phyloP scores from a whole-genome alignment of 1,284 basidiomycete species.

The Naganishia cerealis region DNA sequence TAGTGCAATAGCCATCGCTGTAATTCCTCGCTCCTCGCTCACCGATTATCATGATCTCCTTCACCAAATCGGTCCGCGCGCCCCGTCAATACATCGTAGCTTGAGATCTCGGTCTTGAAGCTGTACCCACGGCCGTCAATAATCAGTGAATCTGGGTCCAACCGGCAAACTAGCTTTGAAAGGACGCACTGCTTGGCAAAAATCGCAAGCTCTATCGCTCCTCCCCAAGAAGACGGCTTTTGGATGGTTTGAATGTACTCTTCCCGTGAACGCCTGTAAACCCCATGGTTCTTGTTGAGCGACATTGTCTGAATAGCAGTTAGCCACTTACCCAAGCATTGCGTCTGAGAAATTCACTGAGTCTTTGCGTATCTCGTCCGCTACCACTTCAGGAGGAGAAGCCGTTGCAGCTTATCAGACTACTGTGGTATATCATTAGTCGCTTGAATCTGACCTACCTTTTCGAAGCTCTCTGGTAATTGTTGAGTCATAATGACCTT shows the following conservation, averaged over 20 bases:
- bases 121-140: slow-evolving; percentile 33
- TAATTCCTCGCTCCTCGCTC: slow-evolving; percentile 6
- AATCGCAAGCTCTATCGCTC: slow-evolving; percentile 83
- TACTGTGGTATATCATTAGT: background rate
- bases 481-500: slow-evolving; percentile 67
- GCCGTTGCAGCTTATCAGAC: background rate
- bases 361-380: slow-evolving; percentile 71
- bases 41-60: slow-evolving; percentile 54
- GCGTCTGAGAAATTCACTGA: slow-evolving; percentile 73
- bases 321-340: slow-evolving; percentile 68
- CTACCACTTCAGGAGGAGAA: slow-evolving; percentile 64
- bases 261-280: slow-evolving; percentile 64
- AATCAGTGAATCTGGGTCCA: background rate
- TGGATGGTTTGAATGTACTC: slow-evolving; percentile 78
- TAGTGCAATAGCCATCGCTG: background rate
- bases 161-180: background rate
- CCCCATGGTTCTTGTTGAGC: background rate
- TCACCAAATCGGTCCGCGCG: slow-evolving; percentile 81
- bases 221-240: slow-evolving; percentile 81
- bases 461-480: slow-evolving; percentile 44
- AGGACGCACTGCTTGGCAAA: slow-evolving; percentile 65
- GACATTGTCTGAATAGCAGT: background rate
- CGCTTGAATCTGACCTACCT: slow-evolving; percentile 37
- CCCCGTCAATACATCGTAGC: slow-evolving; percentile 86
- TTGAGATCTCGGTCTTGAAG: slow-evolving; percentile 79